Evolutionary conservation across 148 eudicot genomes (phyloP), one percentile per base, ranked within the genome.

Genomic region (Camellia japonica): DNA sequence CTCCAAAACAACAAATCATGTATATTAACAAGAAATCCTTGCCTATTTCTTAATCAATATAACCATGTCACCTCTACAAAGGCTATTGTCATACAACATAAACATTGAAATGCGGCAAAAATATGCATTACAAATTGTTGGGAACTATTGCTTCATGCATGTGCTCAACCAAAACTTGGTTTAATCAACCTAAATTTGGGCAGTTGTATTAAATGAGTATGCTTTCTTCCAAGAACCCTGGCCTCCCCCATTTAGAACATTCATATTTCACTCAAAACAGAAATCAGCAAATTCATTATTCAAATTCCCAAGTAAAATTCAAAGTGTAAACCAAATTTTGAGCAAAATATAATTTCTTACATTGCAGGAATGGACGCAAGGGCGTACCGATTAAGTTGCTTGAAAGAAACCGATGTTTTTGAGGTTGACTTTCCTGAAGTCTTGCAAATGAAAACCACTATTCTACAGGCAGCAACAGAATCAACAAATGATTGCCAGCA

Each of bases 361-460:
- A 55, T 69, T 78, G 85, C 94, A 95, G 98, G 98, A 64, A 95
- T 95, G 97, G 98, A 95, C 78, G 86, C 97, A 54, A 89, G 98
- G 84, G 93, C 97, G 52, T 91, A 95, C 74, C 89, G 98, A 46
- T 82, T 95, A 30, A 86, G 83, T 78, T 95, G 87, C 92, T 87
- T 93, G 87, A 87, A 81, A 80, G 90, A 93, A 44, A 88, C 90
- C 74, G 81, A 87, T 19, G 90, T 95, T 63, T 95, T 89, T 68
- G 98, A 95, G 83, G 90, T 95, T 9, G 98, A 95, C 84, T 93
- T 92, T 83, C 90, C 89, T 1, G 95, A 95, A 80, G 97, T 95
- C 64, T 60, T 93, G 83, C 89, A 92, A 84, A 90, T 88, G 88
- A 95, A 95, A 87, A 89, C 89, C 76, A 87, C 87, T 13, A 87